Base-by-base conservation (phyloP, 148 eudicot species). In the Nepenthes mirabilis region DNA sequence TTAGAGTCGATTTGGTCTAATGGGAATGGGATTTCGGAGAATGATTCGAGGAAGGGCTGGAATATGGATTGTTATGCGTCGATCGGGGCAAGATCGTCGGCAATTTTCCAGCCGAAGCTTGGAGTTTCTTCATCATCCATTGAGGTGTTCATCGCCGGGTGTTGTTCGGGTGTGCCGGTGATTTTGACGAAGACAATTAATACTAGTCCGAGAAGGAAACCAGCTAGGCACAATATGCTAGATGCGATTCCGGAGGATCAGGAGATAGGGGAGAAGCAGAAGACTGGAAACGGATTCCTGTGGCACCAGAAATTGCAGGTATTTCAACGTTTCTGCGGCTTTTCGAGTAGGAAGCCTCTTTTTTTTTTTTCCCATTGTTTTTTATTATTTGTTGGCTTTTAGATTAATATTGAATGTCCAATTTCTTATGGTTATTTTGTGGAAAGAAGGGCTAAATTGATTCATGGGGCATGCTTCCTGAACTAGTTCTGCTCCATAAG, bases 71-170 rank as follows among this genome's bases (percentile, higher is more conserved):
- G 84, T 67, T 77, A 74, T 14, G 70, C 14, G 34, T 32, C 58
- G 9, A 9, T 34, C 23, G 67, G 70, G 1, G 73, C 62, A 43
- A 76, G 81, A 8, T 43, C 64, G 34, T 68, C 78, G 53, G 69
- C 76, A 33, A 74, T 83, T 57, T 61, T 77, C 49, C 79, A 74
- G 70, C 81, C 84, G 36, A 84, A 73, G 66, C 49, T 66, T 2
- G 86, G 85, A 65, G 68, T 67, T 65, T 70, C 69, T 1, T 75
- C 82, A 33, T 90, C 88, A 1, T 75, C 80, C 1, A 70, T 83
- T 32, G 97, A 89, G 82, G 97, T 89, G 62, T 89, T 79, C 58
- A 59, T 89, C 11, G 97, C 97, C 1, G 97, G 97, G 13, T 67
- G 96, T 55, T 89, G 87, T 57, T 64, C 73, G 0, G 80, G 85